Percentiles rank a stretch among this genome's conserved stretches.
Conservation (phyloP, 2,329 filamentous ascomycete species). For the Pyricularia grisea region DNA sequence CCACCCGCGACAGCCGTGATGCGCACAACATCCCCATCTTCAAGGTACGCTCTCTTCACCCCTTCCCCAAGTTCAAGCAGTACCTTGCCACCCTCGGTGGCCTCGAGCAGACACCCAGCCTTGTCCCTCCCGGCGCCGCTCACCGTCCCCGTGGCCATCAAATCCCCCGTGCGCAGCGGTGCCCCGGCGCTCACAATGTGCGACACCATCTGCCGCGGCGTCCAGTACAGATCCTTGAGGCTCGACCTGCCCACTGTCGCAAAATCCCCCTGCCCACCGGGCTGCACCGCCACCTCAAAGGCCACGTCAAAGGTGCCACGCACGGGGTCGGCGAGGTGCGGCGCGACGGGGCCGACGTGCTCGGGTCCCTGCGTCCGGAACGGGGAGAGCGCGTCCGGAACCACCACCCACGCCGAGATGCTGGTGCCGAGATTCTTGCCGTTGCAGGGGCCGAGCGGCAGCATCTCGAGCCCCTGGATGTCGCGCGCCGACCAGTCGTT, state of each 20-base stretch:
- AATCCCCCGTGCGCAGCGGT: constrained; percentile 25
- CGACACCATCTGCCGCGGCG: constrained; percentile 2
- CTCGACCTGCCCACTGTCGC: constrained; percentile 19
- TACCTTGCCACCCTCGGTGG: constrained; percentile 24
- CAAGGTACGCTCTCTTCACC: constrained; percentile 22
- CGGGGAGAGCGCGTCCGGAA: constrained; percentile 49
- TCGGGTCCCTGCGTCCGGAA: constrained; percentile 34
- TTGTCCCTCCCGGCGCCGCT: constrained; percentile 21
- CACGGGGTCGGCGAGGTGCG: constrained; percentile 24
- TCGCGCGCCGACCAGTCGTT: constrained; percentile 58
- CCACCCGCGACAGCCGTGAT: constrained; percentile 30
- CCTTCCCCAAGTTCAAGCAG: constrained; percentile 19
- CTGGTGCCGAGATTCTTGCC: constrained; percentile 51
- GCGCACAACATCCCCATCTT: constrained; percentile 29
- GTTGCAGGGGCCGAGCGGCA: constrained; percentile 50
- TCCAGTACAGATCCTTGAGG: constrained; percentile 10
- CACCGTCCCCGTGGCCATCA: constrained; percentile 32
- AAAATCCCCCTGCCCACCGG: constrained; percentile 7
- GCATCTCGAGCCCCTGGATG: constrained; percentile 53
- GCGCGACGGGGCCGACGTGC: constrained; percentile 13
- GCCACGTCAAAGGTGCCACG: constrained; percentile 23
- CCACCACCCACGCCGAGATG: constrained; percentile 53
- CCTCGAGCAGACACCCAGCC: constrained; percentile 30
- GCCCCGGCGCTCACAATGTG: constrained; percentile 1
- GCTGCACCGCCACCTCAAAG: constrained; percentile 18